phyloP scores from a whole-genome alignment of 495 filamentous ascomycete species.

The Terfezia boudieri region DNA sequence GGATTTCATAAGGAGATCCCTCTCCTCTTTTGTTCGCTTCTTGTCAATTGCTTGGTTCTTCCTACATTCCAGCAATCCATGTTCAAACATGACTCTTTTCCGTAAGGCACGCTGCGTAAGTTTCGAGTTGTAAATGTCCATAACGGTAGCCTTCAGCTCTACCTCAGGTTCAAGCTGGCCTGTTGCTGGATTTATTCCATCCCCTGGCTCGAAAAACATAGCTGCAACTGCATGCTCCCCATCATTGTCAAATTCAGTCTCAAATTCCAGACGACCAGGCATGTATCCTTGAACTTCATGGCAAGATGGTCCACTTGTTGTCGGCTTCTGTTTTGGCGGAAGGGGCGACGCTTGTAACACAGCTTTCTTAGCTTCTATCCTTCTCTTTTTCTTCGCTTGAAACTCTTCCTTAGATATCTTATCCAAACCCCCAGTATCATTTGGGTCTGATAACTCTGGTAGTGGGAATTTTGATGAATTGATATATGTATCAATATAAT shows the following conservation, averaged over 20 bases:
- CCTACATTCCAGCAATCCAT: constrained; percentile 73
- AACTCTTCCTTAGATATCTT: constrained; percentile 77
- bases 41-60: constrained; percentile 75
- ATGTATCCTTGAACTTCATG: constrained; percentile 98
- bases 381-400: constrained; percentile 74
- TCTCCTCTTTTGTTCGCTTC: constrained; percentile 87
- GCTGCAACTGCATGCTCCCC: constrained; percentile 95
- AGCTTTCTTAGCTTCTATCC: constrained; percentile 83
- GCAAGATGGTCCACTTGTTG: constrained; percentile 76
- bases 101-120: constrained; percentile 79
- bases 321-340: constrained; percentile 85
- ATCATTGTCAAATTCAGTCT: constrained; percentile 93
- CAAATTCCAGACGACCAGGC: constrained; percentile 92
- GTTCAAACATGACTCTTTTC: constrained; percentile 92
- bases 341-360: constrained; percentile 63
- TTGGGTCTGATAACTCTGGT: constrained; percentile 57
- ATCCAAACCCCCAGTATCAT: constrained; percentile 52
- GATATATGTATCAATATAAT: constrained; percentile 77
- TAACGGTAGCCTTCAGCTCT: constrained; percentile 91
- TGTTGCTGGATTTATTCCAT: constrained; percentile 63
- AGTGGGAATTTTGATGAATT: constrained; percentile 66
- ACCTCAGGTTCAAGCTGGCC: constrained; percentile 79
- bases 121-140: constrained; percentile 93
- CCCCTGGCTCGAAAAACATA: constrained; percentile 93
- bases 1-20: constrained; percentile 68